Base-by-base conservation (phyloP, 2,329 filamentous ascomycete genomes). In the Aspergillus ochraceoroseus region DNA sequence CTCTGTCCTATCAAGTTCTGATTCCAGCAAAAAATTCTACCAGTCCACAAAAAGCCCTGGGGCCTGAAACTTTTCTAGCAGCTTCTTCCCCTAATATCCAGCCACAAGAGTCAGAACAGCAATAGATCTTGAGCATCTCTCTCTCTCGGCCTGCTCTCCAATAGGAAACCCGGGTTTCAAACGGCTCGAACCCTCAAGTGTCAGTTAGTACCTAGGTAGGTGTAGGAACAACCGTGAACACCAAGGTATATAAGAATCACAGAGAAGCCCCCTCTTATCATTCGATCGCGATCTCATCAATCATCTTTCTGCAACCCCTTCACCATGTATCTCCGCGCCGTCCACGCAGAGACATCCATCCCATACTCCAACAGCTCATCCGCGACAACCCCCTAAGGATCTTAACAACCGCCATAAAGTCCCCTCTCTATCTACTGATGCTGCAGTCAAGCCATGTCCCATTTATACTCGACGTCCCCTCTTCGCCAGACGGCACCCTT, bases 401-500 rank as follows among this genome's bases (percentile, higher is more conserved):
- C 9, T 54, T 84, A 5, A 83, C 77, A 7, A 83, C 80, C 0
- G 77, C 76, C 3, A 75, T 84, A 30, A 54, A 63, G 2, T 81
- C 75, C 0, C 32, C 63, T 9, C 58, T 53, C 0, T 64, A 71
- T 48, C 71, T 73, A 0, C 64, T 74, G 9, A 69, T 83, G n/a
- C n/a, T n/a, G 5, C 79, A 80, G 49, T 71, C 68, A 40, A 79
- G 69, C 41, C 79, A 83, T 53, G 74, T 83, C n/a, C 79, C 79
- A 0, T 82, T 72, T 49, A 52, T 82, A 0, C 62, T 83, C 1
- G 76, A 82, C 44, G 55, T 73, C 3, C 46, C 41, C 12, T 9
- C 25, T 5, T 31, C 46, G 33, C 63, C 27, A 9, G 39, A 47
- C 12, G 32, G 34, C 12, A 32, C 18, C 11, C 55, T 69, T 25